Evolutionary conservation across 1,139 yeast species (phyloP), one percentile per base, ranked within the genome.

Genomic region (Zygosaccharomyces sapae): DNA sequence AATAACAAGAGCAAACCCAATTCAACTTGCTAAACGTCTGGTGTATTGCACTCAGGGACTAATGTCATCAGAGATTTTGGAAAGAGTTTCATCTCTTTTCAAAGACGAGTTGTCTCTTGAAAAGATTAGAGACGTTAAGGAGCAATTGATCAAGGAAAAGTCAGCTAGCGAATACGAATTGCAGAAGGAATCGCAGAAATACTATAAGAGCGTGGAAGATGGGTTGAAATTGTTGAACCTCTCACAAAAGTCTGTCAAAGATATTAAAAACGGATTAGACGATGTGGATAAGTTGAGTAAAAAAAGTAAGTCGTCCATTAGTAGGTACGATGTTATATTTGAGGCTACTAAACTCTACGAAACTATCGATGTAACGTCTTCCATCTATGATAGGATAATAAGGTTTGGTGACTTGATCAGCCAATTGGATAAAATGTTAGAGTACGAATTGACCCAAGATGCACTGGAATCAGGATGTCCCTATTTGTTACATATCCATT

Each of bases 91-190:
- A 1, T 54, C 52, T 19, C 47, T 63, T 13, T 35, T 64, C 6
- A 61, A 61, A 48, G 62, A 59, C 44, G 67, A 65, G 36, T 39
- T 60, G 8, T 59, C 66, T 0, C 44, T 59, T 18, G 67, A 59
- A 34, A 55, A 56, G 22, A 55, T 64, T 22, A 45, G 53, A 30
- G 65, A 57, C 29, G 49, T 63, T 13, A 76, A 79, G 50, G 82
- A 77, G 54, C 86, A 81, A 56, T 73, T 87, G 47, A 58, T 68
- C 37, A 69, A 86, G 53, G 94, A 87, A 60, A 85, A 84, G 62
- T 75, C 84, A 0, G 76, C 85, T 1, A 69, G 86, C n/a, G 95
- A 87, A 56, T 72, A 79, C 47, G 86, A 85, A 62, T 71, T 87
- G 49, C 79, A 78, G 56, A 71, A 82, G 34, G 81, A 82, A 37